phyloP scores from a whole-genome alignment of 352 stramenopile genomes.

The Aphanomyces invadans region DNA sequence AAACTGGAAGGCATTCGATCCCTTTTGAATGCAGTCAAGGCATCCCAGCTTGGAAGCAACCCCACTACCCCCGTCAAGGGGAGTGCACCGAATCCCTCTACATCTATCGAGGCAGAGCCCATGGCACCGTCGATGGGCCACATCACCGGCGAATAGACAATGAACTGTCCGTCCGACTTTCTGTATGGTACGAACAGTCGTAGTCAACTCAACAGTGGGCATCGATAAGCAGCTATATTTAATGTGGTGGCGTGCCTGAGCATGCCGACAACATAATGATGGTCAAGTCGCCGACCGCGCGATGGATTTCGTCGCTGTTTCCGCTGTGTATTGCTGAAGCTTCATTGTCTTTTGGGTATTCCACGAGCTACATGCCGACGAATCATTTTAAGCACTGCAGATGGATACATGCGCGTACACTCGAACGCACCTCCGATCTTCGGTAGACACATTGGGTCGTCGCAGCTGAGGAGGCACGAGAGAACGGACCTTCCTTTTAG shows the following conservation, averaged over 20 bases:
- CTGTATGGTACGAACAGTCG: neutral
- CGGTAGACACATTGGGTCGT: constrained; percentile 23
- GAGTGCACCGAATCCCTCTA: neutral
- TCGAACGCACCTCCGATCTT: constrained; percentile 42
- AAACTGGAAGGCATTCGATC: constrained; percentile 66
- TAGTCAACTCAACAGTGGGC: neutral
- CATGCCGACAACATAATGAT: neutral
- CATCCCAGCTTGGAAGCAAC: constrained; percentile 7
- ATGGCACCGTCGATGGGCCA: too few species aligned
- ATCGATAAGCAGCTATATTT: constrained; percentile 4
- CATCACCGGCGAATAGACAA: too few species aligned
- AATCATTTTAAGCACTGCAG: too few species aligned
- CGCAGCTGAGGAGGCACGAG: constrained; percentile 14
- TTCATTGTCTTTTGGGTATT: constrained; percentile 58
- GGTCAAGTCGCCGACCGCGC: constrained; percentile 32
- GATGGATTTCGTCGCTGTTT: neutral
- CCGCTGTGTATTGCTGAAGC: constrained; percentile 15
- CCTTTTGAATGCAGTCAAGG: constrained; percentile 42
- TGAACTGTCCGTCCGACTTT: too few species aligned
- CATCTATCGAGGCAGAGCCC: neutral
- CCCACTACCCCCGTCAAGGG: neutral
- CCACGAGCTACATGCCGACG: constrained; percentile 39
- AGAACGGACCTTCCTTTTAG: constrained; percentile 10
- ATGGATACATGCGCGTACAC: too few species aligned
- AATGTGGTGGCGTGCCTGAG: constrained; percentile 3